Evolutionary conservation across 2,329 filamentous ascomycete genomes (phyloP).

Genomic region (Botrytis fragariae): DNA sequence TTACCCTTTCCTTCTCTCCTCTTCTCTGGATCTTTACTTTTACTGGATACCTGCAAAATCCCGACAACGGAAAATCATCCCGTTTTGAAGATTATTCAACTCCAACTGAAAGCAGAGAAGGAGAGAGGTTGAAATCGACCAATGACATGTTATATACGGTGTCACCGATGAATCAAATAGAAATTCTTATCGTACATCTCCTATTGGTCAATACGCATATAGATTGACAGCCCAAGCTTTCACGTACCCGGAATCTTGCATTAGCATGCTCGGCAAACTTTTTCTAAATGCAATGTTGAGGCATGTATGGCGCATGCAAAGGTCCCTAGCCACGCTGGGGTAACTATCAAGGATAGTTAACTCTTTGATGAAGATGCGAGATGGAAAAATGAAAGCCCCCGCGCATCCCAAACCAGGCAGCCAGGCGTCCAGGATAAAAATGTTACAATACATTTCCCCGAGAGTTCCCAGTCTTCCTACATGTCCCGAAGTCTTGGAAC

Average conservation of each 20-base stretch:
- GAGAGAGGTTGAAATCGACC: background rate
- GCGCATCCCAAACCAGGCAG: background rate
- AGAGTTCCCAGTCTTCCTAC: conserved; percentile 1
- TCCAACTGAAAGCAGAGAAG: background rate
- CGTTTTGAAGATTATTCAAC: background rate
- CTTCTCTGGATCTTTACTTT: background rate
- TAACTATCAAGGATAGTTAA: background rate
- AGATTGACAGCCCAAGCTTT: conserved; percentile 12
- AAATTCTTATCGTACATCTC: conserved; percentile 20
- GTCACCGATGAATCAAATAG: conserved; percentile 20
- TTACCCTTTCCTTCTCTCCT: background rate
- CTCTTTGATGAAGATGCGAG: background rate
- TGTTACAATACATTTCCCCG: background rate
- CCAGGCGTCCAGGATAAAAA: background rate
- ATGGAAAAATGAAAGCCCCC: background rate
- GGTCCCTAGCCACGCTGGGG: conserved; percentile 1
- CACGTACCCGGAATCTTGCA: background rate
- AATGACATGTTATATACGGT: conserved; percentile 1
- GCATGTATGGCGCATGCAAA: conserved; percentile 15
- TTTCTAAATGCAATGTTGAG: background rate
- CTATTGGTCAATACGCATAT: conserved; percentile 12
- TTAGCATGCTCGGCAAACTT: background rate
- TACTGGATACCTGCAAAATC: background rate
- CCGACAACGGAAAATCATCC: background rate
- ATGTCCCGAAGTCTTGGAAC: conserved; percentile 13